Evolutionary conservation across 2,329 filamentous ascomycete species (phyloP).

Genomic region (Verticillium klebahnii): DNA sequence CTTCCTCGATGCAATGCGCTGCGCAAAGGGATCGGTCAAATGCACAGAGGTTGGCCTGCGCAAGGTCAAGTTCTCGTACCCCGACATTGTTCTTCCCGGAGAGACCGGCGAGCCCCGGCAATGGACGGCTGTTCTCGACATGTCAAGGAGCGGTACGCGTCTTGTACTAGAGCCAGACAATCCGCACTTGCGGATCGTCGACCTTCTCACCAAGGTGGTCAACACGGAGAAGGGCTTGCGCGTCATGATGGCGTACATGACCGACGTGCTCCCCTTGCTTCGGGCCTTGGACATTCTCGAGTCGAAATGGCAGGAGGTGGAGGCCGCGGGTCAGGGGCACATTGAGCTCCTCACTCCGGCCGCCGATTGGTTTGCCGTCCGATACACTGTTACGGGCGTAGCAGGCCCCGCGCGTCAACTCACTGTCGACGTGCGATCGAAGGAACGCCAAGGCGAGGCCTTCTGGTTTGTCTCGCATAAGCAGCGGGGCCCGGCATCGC

Average conservation of each 20-base stretch:
- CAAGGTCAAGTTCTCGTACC: constrained; percentile 67
- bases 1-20: constrained; percentile 62
- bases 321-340: constrained; percentile 36
- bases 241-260: constrained; percentile 49
- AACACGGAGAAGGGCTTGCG: constrained; percentile 50
- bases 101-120: constrained; percentile 15
- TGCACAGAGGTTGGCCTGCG: constrained; percentile 57
- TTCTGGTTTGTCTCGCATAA: constrained; percentile 47
- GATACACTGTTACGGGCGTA: constrained; percentile 39
- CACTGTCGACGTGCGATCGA: constrained; percentile 49
- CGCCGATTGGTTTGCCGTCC: constrained; percentile 53
- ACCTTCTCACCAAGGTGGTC: constrained; percentile 53
- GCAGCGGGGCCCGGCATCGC: constrained; percentile 14
- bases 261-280: constrained; percentile 61
- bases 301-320: constrained; percentile 40
- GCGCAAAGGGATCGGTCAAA: constrained; percentile 47
- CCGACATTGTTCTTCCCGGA: constrained; percentile 22
- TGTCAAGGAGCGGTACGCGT: constrained; percentile 28
- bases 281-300: constrained; percentile 58
- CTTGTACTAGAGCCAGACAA: constrained; percentile 51
- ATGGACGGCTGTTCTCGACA: constrained; percentile 54
- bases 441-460: constrained; percentile 38
- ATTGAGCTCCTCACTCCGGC: constrained; percentile 49
- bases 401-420: constrained; percentile 28
- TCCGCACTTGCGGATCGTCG: constrained; percentile 61